Evolutionary conservation across 2,329 filamentous ascomycete species (phyloP).

Genomic region (Colletotrichum theobromicola): DNA sequence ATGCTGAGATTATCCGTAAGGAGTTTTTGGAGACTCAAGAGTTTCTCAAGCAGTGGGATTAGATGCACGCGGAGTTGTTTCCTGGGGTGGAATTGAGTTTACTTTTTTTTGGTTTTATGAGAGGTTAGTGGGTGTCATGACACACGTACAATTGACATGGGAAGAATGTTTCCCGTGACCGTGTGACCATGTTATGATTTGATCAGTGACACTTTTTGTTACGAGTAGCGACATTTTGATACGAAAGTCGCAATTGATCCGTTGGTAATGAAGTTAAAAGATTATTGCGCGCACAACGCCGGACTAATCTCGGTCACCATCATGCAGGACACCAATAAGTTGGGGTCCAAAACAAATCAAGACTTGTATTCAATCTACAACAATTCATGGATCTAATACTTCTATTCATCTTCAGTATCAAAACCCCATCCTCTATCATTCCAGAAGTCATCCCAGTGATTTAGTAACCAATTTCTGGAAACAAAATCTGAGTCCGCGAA

Average conservation of each 20-base stretch:
- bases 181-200: neutral
- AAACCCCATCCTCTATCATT: neutral
- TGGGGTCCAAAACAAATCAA: too few relatives aligned
- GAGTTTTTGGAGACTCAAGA: neutral
- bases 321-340: too few relatives aligned
- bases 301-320: too few relatives aligned
- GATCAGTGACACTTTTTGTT: neutral
- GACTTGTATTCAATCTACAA: too few relatives aligned
- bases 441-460: neutral
- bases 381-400: too few relatives aligned
- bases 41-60: neutral
- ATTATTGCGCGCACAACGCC: too few relatives aligned
- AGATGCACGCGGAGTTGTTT: neutral
- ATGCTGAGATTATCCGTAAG: neutral
- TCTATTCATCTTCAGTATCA: neutral
- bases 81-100: neutral
- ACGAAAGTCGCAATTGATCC: neutral
- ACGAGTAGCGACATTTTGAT: neutral
- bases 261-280: too few relatives aligned
- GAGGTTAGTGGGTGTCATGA: too few relatives aligned
- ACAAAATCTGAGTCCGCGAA: too few relatives aligned
- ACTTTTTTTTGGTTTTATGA: neutral
- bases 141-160: too few relatives aligned
- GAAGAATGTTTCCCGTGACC: neutral
- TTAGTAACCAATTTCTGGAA: too few relatives aligned